These are phyloP conservation scores for Selaginella moellendorffii DNA, from an alignment of 75 land plant genomes.

Conservation along the genomic window DNA sequence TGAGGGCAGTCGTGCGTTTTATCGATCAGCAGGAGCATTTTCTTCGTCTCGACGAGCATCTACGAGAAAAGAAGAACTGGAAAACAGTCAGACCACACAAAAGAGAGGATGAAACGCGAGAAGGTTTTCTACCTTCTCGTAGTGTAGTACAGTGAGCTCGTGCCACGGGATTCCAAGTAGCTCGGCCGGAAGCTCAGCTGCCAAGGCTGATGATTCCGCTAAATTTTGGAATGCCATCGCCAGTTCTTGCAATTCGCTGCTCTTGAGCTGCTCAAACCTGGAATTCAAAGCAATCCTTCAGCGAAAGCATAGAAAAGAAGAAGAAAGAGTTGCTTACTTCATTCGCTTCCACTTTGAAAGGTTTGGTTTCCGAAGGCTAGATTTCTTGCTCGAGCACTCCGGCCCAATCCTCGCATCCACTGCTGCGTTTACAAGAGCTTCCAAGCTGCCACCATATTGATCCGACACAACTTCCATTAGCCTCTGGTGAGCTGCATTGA, in stretches of 20 bases:
- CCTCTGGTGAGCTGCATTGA: constrained; percentile 15
- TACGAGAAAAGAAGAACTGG: too few relatives aligned
- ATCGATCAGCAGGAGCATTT: constrained; percentile 19
- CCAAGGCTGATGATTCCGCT: constrained; percentile 13
- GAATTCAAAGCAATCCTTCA: not conserved
- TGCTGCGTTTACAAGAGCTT: constrained; percentile 10
- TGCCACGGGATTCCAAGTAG: constrained; percentile 19
- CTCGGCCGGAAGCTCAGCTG: constrained; percentile 5
- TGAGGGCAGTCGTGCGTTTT: constrained; percentile 18
- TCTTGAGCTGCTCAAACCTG: constrained; percentile 28
- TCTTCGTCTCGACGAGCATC: constrained; percentile 30
- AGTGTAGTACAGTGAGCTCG: constrained; percentile 19
- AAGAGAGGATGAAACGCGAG: not conserved
- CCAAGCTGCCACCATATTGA: constrained; percentile 16
- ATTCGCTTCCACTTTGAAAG: constrained; percentile 21
- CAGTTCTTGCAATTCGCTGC: constrained; percentile 18
- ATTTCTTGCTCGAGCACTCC: constrained; percentile 1
- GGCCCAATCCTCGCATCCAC: not conserved
- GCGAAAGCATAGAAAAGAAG: not conserved
- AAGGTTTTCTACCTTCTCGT: constrained; percentile 14
- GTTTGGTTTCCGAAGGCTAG: constrained; percentile 6
- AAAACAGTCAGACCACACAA: too few relatives aligned
- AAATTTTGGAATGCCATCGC: constrained; percentile 16
- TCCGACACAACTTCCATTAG: constrained; percentile 11
- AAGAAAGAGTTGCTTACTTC: constrained; percentile 1